phyloP scores from a whole-genome alignment of 2,329 filamentous ascomycete genomes.

The Fusarium sp. region DNA sequence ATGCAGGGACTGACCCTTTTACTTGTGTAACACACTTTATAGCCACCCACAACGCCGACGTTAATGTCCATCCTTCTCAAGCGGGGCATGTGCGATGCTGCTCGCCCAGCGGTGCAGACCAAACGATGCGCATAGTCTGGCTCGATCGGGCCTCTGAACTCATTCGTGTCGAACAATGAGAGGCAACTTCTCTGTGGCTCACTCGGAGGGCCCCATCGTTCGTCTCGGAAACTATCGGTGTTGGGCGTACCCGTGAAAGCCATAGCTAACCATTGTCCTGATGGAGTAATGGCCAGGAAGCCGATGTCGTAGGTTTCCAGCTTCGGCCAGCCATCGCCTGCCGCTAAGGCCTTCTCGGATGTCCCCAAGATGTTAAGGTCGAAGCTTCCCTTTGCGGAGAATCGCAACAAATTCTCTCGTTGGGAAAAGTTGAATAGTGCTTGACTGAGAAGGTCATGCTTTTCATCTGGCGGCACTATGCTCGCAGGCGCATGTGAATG shows the following conservation, averaged over 20 bases:
- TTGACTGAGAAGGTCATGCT: constrained; percentile 1
- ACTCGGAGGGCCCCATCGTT: constrained; percentile 5
- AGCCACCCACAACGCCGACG: background rate
- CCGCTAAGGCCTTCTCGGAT: background rate
- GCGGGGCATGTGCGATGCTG: constrained; percentile 2
- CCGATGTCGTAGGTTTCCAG: constrained; percentile 12
- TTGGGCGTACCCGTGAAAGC: background rate
- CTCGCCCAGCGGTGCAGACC: background rate
- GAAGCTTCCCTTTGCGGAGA: constrained; percentile 6
- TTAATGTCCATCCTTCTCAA: background rate
- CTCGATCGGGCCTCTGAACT: constrained; percentile 18
- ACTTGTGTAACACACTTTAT: constrained; percentile 1
- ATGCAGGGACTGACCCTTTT: constrained; percentile 2
- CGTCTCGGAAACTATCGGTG: background rate
- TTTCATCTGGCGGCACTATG: constrained; percentile 1
- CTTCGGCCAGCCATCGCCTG: background rate
- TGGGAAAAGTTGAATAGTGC: constrained; percentile 14
- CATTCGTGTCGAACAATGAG: background rate
- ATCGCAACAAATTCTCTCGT: background rate
- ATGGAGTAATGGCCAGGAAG: constrained; percentile 1
- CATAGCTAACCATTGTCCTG: constrained; percentile 11
- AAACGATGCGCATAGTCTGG: constrained; percentile 1
- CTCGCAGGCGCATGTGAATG: background rate
- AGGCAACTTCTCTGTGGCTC: background rate
- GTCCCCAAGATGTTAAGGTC: constrained; percentile 1